Evolutionary conservation across 2,329 filamentous ascomycete genomes (phyloP).

Genomic region (Neonectria coccinea): DNA sequence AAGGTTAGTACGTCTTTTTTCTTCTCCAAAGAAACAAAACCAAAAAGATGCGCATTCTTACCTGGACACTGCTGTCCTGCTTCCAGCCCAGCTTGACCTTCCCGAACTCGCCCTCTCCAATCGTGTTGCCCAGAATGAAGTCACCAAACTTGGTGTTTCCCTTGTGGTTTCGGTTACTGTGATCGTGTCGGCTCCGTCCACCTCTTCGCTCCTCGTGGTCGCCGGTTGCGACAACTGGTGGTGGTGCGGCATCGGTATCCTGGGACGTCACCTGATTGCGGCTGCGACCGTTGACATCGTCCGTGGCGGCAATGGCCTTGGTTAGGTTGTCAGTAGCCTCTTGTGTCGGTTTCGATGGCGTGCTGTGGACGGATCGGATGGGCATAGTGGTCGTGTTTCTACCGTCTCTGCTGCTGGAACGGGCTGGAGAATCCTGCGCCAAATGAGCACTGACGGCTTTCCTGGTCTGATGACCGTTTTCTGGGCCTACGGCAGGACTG

Average conservation of each 20-base stretch:
- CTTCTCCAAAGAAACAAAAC: not conserved
- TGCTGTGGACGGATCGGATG: constrained; percentile 58
- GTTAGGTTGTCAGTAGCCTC: constrained; percentile 85
- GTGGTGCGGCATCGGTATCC: constrained; percentile 54
- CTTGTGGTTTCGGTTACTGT: constrained; percentile 66
- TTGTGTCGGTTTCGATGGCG: constrained; percentile 69
- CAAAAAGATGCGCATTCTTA: constrained; percentile 47
- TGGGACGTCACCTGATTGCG: constrained; percentile 43
- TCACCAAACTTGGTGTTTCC: constrained; percentile 87
- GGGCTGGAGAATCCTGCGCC: constrained; percentile 54
- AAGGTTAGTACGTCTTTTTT: constrained; percentile 28
- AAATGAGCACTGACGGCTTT: constrained; percentile 43
- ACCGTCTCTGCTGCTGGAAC: constrained; percentile 55
- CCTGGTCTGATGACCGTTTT: constrained; percentile 48
- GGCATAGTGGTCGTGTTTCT: constrained; percentile 57
- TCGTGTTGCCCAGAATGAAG: constrained; percentile 94
- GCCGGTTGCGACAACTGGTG: constrained; percentile 59
- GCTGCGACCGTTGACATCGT: constrained; percentile 48
- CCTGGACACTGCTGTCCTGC: constrained; percentile 88
- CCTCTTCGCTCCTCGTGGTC: constrained; percentile 62
- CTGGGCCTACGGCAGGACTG: constrained; percentile 46
- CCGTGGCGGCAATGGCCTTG: constrained; percentile 67
- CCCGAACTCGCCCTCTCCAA: constrained; percentile 97
- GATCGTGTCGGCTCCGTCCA: constrained; percentile 70
- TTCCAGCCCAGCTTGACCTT: constrained; percentile 99